Percentiles rank a stretch among this genome's conserved stretches.
These are phyloP conservation scores for Globisporangium alternatum DNA, from an alignment of 352 stramenopile genomes.

Conservation along the genomic window DNA sequence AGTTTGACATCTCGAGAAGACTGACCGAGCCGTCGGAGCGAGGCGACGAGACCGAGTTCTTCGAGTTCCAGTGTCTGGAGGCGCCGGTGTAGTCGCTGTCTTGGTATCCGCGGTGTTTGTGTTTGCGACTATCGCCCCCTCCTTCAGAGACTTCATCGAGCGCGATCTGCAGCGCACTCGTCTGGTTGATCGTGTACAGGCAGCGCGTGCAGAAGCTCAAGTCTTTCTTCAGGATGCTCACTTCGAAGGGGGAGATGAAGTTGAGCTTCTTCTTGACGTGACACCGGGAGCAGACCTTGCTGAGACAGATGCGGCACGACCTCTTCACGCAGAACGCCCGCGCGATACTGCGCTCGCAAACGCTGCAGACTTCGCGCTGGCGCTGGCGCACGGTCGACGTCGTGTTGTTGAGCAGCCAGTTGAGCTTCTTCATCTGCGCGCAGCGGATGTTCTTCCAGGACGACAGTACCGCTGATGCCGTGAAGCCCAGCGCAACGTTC, in stretches of 20 bases:
- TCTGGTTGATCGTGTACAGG: constrained; percentile 19
- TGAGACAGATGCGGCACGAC: constrained; percentile 6
- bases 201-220: constrained; percentile 4
- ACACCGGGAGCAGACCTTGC: not conserved
- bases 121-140: not conserved
- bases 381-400: constrained; percentile 2
- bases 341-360: constrained; percentile 1
- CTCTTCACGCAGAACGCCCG: constrained; percentile 13
- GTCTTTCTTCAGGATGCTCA: constrained; percentile 29
- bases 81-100: not conserved
- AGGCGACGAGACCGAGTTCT: not conserved
- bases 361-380: constrained; percentile 6
- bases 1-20: not conserved
- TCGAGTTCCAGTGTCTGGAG: constrained; percentile 9
- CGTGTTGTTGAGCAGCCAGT: constrained; percentile 14
- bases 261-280: constrained; percentile 2
- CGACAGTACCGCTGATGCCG: not conserved
- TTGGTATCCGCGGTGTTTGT: not conserved
- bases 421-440: constrained; percentile 46
- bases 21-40: constrained; percentile 5
- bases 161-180: constrained; percentile 30
- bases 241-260: constrained; percentile 24
- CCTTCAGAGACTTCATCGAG: constrained; percentile 23
- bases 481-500: constrained; percentile 24
- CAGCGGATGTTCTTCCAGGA: constrained; percentile 21